Evolutionary conservation across 139 green algal species (phyloP).

Genomic region (Micromonas commoda): DNA sequence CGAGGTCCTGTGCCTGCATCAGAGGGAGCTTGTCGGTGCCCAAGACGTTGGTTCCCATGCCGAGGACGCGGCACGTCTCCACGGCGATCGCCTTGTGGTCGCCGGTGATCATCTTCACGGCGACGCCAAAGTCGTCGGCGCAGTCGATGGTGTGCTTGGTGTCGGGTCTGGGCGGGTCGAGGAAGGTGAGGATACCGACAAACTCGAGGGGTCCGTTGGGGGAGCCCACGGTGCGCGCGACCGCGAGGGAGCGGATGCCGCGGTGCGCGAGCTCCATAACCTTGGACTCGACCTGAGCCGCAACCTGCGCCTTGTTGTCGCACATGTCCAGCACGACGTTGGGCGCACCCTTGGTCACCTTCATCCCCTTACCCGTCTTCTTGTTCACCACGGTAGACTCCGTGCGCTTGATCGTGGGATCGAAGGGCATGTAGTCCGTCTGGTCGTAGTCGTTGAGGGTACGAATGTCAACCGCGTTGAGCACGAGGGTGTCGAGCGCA

Average conservation of each 20-base stretch:
- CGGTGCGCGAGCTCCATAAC: constrained; percentile 55
- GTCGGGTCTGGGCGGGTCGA: constrained; percentile 78
- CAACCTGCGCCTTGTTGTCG: constrained; percentile 38
- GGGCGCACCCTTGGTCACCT: constrained; percentile 71
- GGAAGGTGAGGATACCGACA: constrained; percentile 75
- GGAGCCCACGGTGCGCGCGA: constrained; percentile 41
- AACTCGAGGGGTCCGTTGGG: constrained; percentile 43
- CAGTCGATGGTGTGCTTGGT: constrained; percentile 54
- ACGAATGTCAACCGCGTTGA: constrained; percentile 40
- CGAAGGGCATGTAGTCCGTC: constrained; percentile 77
- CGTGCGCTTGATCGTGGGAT: constrained; percentile 79
- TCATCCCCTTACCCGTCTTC: constrained; percentile 44
- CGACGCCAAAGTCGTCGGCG: constrained; percentile 32
- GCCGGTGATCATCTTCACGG: constrained; percentile 87
- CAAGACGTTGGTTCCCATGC: constrained; percentile 72
- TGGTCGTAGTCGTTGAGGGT: constrained; percentile 33
- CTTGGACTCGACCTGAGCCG: constrained; percentile 42
- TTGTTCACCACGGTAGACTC: constrained; percentile 49
- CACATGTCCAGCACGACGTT: constrained; percentile 49
- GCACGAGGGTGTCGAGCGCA: constrained; percentile 73
- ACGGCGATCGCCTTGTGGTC: constrained; percentile 79
- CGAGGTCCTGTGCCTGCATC: constrained; percentile 6
- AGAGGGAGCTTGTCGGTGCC: constrained; percentile 51
- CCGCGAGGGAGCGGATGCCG: constrained; percentile 68
- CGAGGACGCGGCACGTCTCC: constrained; percentile 69